These are phyloP conservation scores for Loxodes magnus DNA, from an alignment of 73 alveolate species.

Conservation along the genomic window DNA sequence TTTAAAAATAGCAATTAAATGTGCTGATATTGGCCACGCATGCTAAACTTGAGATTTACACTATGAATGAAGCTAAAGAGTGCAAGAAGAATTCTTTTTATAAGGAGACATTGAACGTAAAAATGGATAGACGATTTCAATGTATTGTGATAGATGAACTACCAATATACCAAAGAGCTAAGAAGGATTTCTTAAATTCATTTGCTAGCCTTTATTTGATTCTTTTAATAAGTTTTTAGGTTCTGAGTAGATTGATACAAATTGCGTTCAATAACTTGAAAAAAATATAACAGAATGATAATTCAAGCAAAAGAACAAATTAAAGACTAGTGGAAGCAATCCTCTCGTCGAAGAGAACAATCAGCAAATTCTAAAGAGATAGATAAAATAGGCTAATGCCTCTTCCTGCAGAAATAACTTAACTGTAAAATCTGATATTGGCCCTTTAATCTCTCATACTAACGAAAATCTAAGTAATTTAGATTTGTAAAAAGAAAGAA, in stretches of 20 bases:
- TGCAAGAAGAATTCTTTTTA: slow-evolving; percentile 60
- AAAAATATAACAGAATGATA: no score
- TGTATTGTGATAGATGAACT: slow-evolving; percentile 82
- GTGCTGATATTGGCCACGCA: slow-evolving; percentile 78
- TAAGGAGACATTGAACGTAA: slow-evolving; percentile 86
- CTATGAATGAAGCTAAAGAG: slow-evolving; percentile 60
- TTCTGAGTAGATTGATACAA: neutral
- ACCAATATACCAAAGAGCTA: slow-evolving; percentile 74
- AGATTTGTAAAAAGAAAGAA: no score
- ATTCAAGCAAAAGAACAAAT: no score
- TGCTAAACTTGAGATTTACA: slow-evolving; percentile 50
- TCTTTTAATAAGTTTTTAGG: slow-evolving; percentile 16
- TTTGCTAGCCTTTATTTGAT: slow-evolving; percentile 60
- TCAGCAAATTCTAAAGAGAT: no score
- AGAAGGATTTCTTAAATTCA: slow-evolving; percentile 85
- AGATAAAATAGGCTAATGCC: no score
- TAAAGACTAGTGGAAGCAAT: no score
- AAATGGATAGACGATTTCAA: slow-evolving; percentile 63
- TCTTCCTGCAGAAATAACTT: no score
- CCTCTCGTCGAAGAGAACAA: no score
- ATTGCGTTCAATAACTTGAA: neutral
- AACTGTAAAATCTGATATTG: no score
- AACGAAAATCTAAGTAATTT: no score
- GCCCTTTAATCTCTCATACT: no score
- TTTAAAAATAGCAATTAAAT: slow-evolving; percentile 45